Evolutionary conservation across 2,329 filamentous ascomycete genomes (phyloP).

Genomic region (Sporothrix euskadiensis): DNA sequence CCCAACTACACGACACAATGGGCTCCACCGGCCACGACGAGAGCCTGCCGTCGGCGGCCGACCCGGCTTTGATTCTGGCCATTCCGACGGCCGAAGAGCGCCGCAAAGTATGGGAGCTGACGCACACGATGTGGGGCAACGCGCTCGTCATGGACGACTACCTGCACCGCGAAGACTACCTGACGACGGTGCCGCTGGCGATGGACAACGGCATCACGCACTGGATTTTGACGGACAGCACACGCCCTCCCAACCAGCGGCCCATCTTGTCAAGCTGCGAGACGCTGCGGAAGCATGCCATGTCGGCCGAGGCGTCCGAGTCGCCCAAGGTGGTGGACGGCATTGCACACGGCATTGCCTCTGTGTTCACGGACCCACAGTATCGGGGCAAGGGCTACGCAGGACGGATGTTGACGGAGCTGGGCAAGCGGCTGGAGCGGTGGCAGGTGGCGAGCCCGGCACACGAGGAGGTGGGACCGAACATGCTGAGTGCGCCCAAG

Average conservation of each 20-base stretch:
- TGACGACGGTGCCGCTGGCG: constrained; percentile 59
- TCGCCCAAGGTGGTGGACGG: constrained; percentile 47
- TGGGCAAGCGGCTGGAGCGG: constrained; percentile 50
- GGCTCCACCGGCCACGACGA: constrained; percentile 36
- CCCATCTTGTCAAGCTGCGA: constrained; percentile 66
- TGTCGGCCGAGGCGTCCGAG: constrained; percentile 34
- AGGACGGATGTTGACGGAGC: constrained; percentile 68
- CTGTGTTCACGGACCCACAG: constrained; percentile 71
- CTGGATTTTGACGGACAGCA: constrained; percentile 62
- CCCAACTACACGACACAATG: constrained; percentile 35
- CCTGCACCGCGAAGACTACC: constrained; percentile 58
- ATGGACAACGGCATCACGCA: constrained; percentile 59
- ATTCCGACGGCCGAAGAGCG: constrained; percentile 60
- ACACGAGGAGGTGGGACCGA: constrained; percentile 30
- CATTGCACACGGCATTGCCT: constrained; percentile 72
- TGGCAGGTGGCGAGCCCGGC: constrained; percentile 41
- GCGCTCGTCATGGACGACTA: constrained; percentile 58
- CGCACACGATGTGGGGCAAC: constrained; percentile 59
- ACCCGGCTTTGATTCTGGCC: constrained; percentile 50
- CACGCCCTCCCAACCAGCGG: constrained; percentile 44
- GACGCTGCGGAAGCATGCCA: constrained; percentile 59
- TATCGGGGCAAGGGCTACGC: constrained; percentile 75
- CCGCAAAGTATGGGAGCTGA: constrained; percentile 55
- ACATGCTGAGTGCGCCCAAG: neutral
- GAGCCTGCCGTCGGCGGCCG: constrained; percentile 40